These are phyloP conservation scores for Oryza glumipatula DNA, from an alignment of 176 grass and related monocot genomes.

Conservation along the genomic window DNA sequence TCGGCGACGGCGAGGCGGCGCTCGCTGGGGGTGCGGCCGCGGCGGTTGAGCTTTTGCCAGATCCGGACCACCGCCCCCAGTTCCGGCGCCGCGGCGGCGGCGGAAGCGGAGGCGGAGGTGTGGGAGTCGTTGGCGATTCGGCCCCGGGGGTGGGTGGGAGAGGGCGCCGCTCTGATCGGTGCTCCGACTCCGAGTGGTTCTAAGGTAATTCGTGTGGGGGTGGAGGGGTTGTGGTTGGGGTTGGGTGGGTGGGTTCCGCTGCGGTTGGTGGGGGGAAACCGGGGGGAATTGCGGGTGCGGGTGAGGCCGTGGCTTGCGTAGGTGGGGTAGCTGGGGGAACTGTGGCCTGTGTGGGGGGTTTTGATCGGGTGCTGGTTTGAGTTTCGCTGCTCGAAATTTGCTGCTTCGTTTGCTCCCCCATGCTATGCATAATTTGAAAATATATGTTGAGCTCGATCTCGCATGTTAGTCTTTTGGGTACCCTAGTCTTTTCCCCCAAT, in stretches of 20 bases:
- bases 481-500: neutral
- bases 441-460: neutral
- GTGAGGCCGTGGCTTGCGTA: neutral
- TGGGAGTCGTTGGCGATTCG: neutral
- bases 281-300: constrained; percentile 16
- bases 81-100: neutral
- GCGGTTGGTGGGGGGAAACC: neutral
- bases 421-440: neutral
- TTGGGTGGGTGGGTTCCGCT: neutral
- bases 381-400: neutral
- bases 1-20: neutral
- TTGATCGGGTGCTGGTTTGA: neutral
- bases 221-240: too few relatives aligned
- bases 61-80: constrained; percentile 1
- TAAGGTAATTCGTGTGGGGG: constrained; percentile 31
- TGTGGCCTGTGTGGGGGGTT: neutral
- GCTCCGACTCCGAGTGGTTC: neutral
- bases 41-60: neutral
- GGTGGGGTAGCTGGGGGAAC: neutral
- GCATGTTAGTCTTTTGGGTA: neutral
- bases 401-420: neutral
- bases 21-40: too few relatives aligned
- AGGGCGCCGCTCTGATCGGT: neutral
- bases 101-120: neutral
- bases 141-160: neutral